A percentile compares a stretch with the other conserved stretches of the same genome.
Conservation (phyloP, 192 early-diverging fungal species). For the Coemansia sp. region DNA sequence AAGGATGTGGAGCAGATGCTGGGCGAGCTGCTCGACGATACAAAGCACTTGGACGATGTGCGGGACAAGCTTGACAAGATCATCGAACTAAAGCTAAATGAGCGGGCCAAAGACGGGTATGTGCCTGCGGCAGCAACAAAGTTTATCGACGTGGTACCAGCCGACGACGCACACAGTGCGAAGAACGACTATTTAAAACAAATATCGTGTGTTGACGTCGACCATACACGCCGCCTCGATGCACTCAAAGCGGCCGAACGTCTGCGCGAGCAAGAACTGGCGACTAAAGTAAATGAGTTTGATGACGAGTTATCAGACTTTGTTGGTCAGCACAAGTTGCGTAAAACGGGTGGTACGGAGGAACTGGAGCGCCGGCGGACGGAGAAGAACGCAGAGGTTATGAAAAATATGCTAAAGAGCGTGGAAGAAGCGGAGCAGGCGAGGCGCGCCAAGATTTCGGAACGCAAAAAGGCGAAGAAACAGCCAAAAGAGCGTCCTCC, state of each 20-base stretch:
- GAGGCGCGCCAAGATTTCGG: slow-evolving; percentile 38
- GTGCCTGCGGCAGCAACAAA: slow-evolving; percentile 29
- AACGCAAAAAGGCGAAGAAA: slow-evolving; percentile 42
- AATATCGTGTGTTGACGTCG: slow-evolving; percentile 66
- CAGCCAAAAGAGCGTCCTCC: slow-evolving; percentile 7
- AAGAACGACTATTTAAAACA: slow-evolving; percentile 68
- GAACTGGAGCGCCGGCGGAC: slow-evolving; percentile 69
- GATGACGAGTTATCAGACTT: slow-evolving; percentile 69
- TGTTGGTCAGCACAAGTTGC: slow-evolving; percentile 63
- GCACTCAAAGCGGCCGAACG: slow-evolving; percentile 68
- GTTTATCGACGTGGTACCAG: slow-evolving; percentile 49
- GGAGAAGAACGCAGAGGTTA: slow-evolving; percentile 65
- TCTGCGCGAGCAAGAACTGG: slow-evolving; percentile 65
- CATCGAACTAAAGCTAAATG: slow-evolving; percentile 54
- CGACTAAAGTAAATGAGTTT: slow-evolving; percentile 73
- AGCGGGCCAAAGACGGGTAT: slow-evolving; percentile 45
- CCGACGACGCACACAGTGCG: slow-evolving; percentile 64
- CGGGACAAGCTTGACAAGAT: slow-evolving; percentile 65
- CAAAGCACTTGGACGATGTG: slow-evolving; percentile 59
- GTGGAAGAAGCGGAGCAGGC: slow-evolving; percentile 48
- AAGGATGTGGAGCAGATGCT: slow-evolving; percentile 76
- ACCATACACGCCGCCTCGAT: slow-evolving; percentile 63
- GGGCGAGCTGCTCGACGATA: slow-evolving; percentile 67
- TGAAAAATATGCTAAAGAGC: slow-evolving; percentile 57
- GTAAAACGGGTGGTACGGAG: slow-evolving; percentile 74